A percentile compares a stretch with the other conserved stretches of the same genome.
These are phyloP conservation scores for Microbotryum violaceum DNA, from an alignment of 1,284 basidiomycete genomes.

Conservation along the genomic window DNA sequence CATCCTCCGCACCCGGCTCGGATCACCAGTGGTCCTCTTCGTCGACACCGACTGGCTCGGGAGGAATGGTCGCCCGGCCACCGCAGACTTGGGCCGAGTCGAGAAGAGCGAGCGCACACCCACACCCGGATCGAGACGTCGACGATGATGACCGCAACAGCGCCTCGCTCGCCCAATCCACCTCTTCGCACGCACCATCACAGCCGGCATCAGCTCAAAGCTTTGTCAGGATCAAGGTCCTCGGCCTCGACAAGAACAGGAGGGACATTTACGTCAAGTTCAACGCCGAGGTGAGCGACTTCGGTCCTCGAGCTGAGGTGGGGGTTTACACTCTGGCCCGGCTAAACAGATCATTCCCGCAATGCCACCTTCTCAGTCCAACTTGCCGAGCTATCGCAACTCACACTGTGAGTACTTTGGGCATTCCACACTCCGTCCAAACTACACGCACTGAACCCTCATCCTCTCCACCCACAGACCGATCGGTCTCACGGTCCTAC, in stretches of 20 bases:
- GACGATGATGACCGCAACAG: not conserved
- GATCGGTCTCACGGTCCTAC: constrained; percentile 30
- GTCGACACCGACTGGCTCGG: too few relatives aligned
- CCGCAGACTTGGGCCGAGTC: not conserved
- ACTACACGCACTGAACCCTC: constrained; percentile 61
- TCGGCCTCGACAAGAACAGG: constrained; percentile 81
- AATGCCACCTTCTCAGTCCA: constrained; percentile 56
- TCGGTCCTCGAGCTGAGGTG: not conserved
- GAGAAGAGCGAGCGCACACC: not conserved
- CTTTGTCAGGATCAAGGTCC: constrained; percentile 77
- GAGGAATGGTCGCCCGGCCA: too few relatives aligned
- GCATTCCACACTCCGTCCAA: constrained; percentile 59
- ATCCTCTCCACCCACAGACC: constrained; percentile 11
- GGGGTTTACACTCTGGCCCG: not conserved
- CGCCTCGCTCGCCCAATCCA: not conserved
- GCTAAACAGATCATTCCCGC: constrained; percentile 2
- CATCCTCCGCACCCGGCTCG: not conserved
- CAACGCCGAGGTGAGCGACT: constrained; percentile 70
- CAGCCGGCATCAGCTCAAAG: constrained; percentile 48
- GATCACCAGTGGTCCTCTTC: too few relatives aligned
- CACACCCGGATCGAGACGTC: not conserved
- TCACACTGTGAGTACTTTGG: constrained; percentile 15
- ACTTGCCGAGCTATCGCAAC: constrained; percentile 80
- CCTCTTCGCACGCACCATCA: not conserved
- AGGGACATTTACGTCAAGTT: constrained; percentile 83